A percentile compares a stretch with the other conserved stretches of the same genome.
phyloP scores from a whole-genome alignment of 768 basidiomycete species.

The Neoboletus brunneissimus region DNA sequence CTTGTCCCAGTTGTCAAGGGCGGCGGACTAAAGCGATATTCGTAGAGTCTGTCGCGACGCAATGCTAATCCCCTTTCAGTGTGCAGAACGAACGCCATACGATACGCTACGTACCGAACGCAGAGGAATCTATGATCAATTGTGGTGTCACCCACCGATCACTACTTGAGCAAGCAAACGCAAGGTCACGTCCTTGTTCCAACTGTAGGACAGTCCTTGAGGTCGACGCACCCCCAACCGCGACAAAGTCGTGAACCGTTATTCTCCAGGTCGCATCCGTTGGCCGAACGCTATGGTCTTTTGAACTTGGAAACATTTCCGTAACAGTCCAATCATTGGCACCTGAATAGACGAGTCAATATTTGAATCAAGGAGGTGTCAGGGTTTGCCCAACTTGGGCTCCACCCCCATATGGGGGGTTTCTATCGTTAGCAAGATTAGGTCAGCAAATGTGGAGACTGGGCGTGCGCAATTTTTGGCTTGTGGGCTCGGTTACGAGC shows the following conservation, averaged over 20 bases:
- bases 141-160: constrained; percentile 23
- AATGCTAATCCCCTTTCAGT: constrained; percentile 20
- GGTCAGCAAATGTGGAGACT: background rate
- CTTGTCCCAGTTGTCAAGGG: background rate
- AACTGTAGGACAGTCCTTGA: constrained; percentile 3
- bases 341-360: background rate
- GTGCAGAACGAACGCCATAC: background rate
- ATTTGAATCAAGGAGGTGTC: background rate
- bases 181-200: constrained; percentile 24
- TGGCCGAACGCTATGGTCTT: background rate
- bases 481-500: background rate
- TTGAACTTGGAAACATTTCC: background rate
- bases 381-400: background rate
- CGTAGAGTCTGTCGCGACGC: constrained; percentile 19
- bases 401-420: constrained; percentile 4
- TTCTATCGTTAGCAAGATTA: background rate
- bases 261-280: background rate
- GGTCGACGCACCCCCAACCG: background rate
- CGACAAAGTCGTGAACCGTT: constrained; percentile 25
- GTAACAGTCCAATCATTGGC: background rate
- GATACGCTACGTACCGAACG: constrained; percentile 22
- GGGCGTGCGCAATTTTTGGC: background rate
- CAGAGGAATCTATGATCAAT: constrained; percentile 7
- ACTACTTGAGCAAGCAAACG: constrained; percentile 8
- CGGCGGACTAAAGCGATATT: constrained; percentile 23